Base-by-base conservation (phyloP, 2,329 filamentous ascomycete species). In the Cladosporium sp. region DNA sequence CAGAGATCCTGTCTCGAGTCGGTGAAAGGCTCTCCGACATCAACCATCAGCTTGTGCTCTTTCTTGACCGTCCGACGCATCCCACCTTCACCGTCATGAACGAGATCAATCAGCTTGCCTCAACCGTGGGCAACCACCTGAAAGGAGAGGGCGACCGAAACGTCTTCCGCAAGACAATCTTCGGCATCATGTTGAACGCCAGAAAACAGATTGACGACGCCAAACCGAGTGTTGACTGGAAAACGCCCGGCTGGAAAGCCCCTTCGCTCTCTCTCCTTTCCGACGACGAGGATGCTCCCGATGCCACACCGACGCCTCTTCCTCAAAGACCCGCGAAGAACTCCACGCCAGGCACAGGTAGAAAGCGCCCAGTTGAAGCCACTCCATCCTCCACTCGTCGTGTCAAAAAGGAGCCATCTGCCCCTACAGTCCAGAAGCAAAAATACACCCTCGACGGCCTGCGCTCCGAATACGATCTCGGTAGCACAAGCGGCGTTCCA, bases 31-130 rank as follows among this genome's bases (percentile, higher is more conserved):
- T 86, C 0, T 54, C 66, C 0, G 62, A 72, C 0, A 79, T 90
- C 2, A 71, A 80, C 1, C 57, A 61, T 0, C 70, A 85, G 50
- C 73, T 94, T 0, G 55, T 63, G 0, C 69, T 67, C 0, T 75
- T 91, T 0, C 84, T 88, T 32, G 77, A 87, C 0, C 84, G 85
- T 0, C 67, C 67, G 0, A 67, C 72, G 0, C 87, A 89, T 38
- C 78, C 89, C 0, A 77, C 83, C n/a, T 72, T 83, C 0, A 79
- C 83, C 8, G 76, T 94, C 0, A 76, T 77, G 16, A 76, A 77
- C 2, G 78, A 80, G 9, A 63, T 92, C 0, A 71, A 73, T 11
- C 70, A 69, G 0, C 83, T 92, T 53, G 76, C 78, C 0, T 68
- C 72, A 0, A 62, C 72, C 0, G 72, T 88, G 1, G 72, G 76